Base-by-base conservation (phyloP, 768 basidiomycete genomes). In the Serendipita sp. region DNA sequence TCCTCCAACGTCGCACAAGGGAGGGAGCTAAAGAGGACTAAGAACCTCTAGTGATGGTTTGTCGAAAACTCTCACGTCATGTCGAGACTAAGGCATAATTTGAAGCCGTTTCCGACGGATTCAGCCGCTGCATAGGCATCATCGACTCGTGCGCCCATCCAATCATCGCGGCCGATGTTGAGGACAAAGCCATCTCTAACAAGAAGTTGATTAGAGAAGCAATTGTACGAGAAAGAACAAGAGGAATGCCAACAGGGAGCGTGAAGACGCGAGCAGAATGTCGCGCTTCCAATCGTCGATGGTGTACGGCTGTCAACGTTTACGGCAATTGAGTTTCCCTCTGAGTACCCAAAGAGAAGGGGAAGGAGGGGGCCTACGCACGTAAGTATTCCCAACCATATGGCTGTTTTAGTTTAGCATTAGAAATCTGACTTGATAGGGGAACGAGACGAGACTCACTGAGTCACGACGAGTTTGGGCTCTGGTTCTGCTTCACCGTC, bases 111-210 rank as follows among this genome's bases (percentile, higher is more conserved):
- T 42, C 42, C 30, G 28, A n/a, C 41, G 51, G 50, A 24, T 20
- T 67, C 33, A 30, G 61, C 9, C 2, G 42, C 56, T 17, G 75
- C 76, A 71, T 72, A 89, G 75, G 86, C 88, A 63, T 82, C 78
- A 41, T 78, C 76, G 7, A 89, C 80, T 60, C 81, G 80, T 45
- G 73, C 74, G 41, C 78, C 74, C 67, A 88, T 79, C 84, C 85
- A 89, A 43, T 70, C 65, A 67, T 87, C 84, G 0, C 66, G 68
- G 24, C 88, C 88, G 48, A 84, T 76, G 68, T 89, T 89, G 62
- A 90, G 75, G 0, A 84, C 66, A 53, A 71, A 71, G 2, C 68
- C 71, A 48, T 67, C 66, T 17, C 66, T 66, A 44, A 9, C 42
- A 28, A 28, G 2, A 44, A 24, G 50, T 13, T 13, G 13, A 30